Conservation (phyloP, 768 basidiomycete species). For the Russula vinacea region DNA sequence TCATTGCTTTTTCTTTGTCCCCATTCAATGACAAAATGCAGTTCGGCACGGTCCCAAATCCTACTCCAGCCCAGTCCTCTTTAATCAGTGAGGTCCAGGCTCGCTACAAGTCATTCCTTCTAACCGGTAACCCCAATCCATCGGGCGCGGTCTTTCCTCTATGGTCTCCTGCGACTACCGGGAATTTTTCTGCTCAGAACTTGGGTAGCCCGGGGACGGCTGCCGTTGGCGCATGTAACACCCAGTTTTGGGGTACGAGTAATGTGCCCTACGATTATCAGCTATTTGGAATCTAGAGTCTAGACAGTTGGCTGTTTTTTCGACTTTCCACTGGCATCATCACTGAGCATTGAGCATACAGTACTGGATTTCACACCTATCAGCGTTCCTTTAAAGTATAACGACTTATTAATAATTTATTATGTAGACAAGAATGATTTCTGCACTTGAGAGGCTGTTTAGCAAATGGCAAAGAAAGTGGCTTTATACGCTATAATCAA, state of each 20-base stretch:
- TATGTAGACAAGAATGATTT: no score
- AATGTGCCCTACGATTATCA: slow-evolving; percentile 69
- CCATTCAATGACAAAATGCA: slow-evolving; percentile 29
- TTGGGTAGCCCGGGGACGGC: slow-evolving; percentile 58
- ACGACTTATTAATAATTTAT: neutral
- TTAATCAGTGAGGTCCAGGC: slow-evolving; percentile 65
- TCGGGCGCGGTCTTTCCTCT: slow-evolving; percentile 41
- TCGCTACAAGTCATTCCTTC: slow-evolving; percentile 64
- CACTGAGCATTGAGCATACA: neutral
- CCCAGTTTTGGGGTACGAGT: slow-evolving; percentile 62
- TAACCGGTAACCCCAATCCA: slow-evolving; percentile 60
- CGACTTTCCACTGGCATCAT: neutral
- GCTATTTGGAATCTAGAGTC: slow-evolving; percentile 38
- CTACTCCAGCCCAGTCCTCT: slow-evolving; percentile 53
- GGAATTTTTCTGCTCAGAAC: slow-evolving; percentile 53
- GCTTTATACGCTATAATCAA: no score
- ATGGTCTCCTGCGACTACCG: slow-evolving; percentile 55
- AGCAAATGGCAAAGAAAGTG: no score
- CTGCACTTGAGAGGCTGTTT: no score
- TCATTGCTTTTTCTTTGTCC: slow-evolving; percentile 35
- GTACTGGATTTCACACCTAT: neutral
- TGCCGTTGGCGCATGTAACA: slow-evolving; percentile 56
- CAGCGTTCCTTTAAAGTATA: neutral
- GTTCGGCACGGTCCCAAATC: slow-evolving; percentile 56
- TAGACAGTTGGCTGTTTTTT: slow-evolving; percentile 1